These are phyloP conservation scores for Leccinum olivaceopallidum DNA, from an alignment of 768 basidiomycete genomes.

Conservation along the genomic window DNA sequence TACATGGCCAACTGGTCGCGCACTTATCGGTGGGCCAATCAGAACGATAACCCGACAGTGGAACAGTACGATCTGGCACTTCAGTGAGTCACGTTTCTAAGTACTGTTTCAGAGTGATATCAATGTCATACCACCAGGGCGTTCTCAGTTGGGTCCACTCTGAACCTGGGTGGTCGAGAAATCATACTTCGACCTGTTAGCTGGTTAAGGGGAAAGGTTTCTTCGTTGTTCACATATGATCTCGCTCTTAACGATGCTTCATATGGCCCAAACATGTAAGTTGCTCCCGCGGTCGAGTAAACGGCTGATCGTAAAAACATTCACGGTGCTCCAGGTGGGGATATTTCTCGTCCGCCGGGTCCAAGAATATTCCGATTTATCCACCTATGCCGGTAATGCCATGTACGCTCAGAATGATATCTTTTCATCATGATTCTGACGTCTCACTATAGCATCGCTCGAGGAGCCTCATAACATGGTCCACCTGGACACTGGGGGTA, in stretches of 20 bases:
- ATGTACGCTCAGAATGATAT: not conserved
- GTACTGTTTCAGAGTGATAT: no score
- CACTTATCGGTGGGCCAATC: slow-evolving; percentile 19
- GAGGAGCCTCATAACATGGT: slow-evolving; percentile 24
- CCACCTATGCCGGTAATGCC: slow-evolving; percentile 9
- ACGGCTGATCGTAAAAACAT: not conserved
- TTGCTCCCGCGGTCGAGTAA: not conserved
- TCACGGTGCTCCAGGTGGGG: slow-evolving; percentile 14
- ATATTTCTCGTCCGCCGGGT: slow-evolving; percentile 13
- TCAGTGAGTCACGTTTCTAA: slow-evolving; percentile 7
- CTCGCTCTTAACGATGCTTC: slow-evolving; percentile 7
- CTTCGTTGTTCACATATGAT: slow-evolving; percentile 18
- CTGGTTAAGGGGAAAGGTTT: slow-evolving; percentile 21
- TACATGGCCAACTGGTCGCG: slow-evolving; percentile 13
- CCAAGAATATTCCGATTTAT: not conserved
- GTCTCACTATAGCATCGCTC: slow-evolving; percentile 8
- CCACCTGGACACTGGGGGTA: slow-evolving; percentile 19
- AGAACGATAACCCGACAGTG: not conserved
- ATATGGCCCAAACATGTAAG: slow-evolving; percentile 22
- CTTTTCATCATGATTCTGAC: not conserved
- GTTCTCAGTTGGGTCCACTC: slow-evolving; percentile 3
- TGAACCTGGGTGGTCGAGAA: not conserved
- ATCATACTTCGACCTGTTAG: slow-evolving; percentile 1
- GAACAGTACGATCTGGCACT: slow-evolving; percentile 16
- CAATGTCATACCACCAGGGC: slow-evolving; percentile 3